Conservation (phyloP, 2,329 filamentous ascomycete genomes). For the Xylogone sp. region DNA sequence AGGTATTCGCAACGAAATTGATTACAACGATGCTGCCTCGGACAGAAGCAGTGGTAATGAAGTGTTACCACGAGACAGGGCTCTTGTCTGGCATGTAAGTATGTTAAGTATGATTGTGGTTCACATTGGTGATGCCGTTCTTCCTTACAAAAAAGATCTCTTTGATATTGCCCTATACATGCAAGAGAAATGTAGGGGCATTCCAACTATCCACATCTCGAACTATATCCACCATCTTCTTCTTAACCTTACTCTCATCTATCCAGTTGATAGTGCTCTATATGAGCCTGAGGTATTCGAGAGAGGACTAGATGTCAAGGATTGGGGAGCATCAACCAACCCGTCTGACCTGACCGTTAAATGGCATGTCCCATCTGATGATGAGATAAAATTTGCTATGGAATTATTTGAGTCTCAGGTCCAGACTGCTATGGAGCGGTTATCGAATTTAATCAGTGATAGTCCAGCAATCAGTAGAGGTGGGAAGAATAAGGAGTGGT, state of each 20-base stretch:
- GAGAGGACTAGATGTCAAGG: slow-evolving; percentile 67
- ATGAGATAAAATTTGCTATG: slow-evolving; percentile 84
- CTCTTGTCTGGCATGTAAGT: slow-evolving; percentile 93
- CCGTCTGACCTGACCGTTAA: slow-evolving; percentile 76
- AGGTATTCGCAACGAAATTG: slow-evolving; percentile 94
- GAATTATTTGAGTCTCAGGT: slow-evolving; percentile 85
- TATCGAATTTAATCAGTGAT: slow-evolving; percentile 77
- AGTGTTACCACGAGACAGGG: slow-evolving; percentile 86
- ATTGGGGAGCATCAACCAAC: slow-evolving; percentile 80
- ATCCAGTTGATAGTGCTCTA: slow-evolving; percentile 82
- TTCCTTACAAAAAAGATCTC: slow-evolving; percentile 84
- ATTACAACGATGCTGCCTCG: slow-evolving; percentile 92
- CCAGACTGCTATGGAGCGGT: slow-evolving; percentile 67
- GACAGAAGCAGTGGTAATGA: slow-evolving; percentile 91
- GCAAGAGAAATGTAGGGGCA: slow-evolving; percentile 91
- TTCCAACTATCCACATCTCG: slow-evolving; percentile 92
- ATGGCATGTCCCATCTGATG: slow-evolving; percentile 81
- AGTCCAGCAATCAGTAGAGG: slow-evolving; percentile 81
- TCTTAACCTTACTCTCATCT: slow-evolving; percentile 90
- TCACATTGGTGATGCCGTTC: slow-evolving; percentile 85
- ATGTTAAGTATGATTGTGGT: slow-evolving; percentile 98
- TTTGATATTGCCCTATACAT: slow-evolving; percentile 92
- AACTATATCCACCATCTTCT: slow-evolving; percentile 97
- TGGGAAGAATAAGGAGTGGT: slow-evolving; percentile 98
- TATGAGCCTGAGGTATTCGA: slow-evolving; percentile 76